Conservation (phyloP, 345 rosid genomes). For the Hevea brasiliensis region DNA sequence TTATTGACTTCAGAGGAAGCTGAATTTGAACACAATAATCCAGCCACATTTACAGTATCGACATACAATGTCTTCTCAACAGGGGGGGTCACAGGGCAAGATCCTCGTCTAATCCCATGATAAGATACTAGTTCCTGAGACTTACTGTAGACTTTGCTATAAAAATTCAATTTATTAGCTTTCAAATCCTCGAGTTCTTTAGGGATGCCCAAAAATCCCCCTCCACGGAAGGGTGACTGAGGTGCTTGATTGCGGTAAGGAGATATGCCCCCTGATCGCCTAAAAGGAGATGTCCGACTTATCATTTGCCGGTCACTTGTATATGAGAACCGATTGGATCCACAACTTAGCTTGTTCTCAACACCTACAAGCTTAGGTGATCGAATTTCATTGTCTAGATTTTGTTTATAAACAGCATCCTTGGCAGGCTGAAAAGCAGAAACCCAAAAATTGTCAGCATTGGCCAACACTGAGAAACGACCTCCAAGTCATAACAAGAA, state of each 20-base stretch:
- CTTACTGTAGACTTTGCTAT: conserved; percentile 33
- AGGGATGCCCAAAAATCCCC: conserved; percentile 48
- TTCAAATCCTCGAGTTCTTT: conserved; percentile 54
- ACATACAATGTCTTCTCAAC: conserved; percentile 65
- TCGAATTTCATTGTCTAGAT: conserved; percentile 36
- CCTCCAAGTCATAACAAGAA: conserved; percentile 18
- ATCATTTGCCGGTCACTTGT: conserved; percentile 35
- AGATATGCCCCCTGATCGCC: conserved; percentile 48
- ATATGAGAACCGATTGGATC: conserved; percentile 45
- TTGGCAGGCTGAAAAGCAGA: conserved; percentile 41
- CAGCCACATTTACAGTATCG: conserved; percentile 49
- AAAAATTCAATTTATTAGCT: conserved; percentile 40
- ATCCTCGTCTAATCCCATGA: conserved; percentile 31
- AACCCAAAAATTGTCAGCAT: conserved; percentile 10
- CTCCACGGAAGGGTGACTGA: conserved; percentile 52
- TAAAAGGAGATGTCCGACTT: conserved; percentile 54
- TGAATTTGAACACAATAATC: conserved; percentile 30
- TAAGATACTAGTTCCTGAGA: conserved; percentile 49
- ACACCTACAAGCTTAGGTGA: conserved; percentile 40
- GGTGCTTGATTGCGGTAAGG: conserved; percentile 54
- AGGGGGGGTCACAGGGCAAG: conserved; percentile 41
- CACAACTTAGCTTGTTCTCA: conserved; percentile 38
- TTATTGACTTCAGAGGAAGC: conserved; percentile 28
- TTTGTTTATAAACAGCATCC: conserved; percentile 42
- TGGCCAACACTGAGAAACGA: neutral